phyloP scores from a whole-genome alignment of 768 basidiomycete genomes.

The Mycena venus region DNA sequence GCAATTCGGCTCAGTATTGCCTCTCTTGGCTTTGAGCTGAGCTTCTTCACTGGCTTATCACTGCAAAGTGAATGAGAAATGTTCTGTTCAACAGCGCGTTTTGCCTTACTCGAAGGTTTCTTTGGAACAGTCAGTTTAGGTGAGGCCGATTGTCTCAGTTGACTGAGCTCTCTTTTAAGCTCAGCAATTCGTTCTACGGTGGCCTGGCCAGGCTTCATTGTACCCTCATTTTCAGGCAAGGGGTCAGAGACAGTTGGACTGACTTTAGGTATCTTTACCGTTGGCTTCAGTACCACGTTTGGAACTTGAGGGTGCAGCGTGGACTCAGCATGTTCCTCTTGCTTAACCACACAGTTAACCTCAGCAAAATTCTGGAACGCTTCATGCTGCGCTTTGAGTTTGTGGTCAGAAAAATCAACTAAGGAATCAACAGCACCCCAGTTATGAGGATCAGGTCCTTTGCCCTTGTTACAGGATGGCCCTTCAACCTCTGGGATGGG shows the following conservation, averaged over 20 bases:
- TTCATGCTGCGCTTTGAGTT: too few species aligned
- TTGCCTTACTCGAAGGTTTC: not conserved
- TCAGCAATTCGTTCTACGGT: not conserved
- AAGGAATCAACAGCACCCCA: not conserved
- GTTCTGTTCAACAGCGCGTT: not conserved
- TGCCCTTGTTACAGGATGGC: not conserved
- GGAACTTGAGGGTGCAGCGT: not conserved
- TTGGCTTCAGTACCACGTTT: not conserved
- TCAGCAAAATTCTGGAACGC: too few species aligned
- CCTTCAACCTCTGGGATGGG: not conserved
- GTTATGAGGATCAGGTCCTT: not conserved
- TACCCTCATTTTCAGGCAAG: not conserved
- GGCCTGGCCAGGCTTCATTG: not conserved
- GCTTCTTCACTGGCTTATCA: not conserved
- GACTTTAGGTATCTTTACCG: not conserved
- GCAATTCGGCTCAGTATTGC: not conserved
- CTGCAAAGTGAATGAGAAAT: not conserved
- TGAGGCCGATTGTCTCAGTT: not conserved
- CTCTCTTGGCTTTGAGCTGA: not conserved
- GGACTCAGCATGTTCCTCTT: not conserved
- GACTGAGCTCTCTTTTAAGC: not conserved
- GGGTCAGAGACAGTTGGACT: not conserved
- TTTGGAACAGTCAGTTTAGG: not conserved
- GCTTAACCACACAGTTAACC: not conserved
- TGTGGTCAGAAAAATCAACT: too few species aligned